Conservation (phyloP, 345 rosid species). For the Gossypium ekmanianum region DNA sequence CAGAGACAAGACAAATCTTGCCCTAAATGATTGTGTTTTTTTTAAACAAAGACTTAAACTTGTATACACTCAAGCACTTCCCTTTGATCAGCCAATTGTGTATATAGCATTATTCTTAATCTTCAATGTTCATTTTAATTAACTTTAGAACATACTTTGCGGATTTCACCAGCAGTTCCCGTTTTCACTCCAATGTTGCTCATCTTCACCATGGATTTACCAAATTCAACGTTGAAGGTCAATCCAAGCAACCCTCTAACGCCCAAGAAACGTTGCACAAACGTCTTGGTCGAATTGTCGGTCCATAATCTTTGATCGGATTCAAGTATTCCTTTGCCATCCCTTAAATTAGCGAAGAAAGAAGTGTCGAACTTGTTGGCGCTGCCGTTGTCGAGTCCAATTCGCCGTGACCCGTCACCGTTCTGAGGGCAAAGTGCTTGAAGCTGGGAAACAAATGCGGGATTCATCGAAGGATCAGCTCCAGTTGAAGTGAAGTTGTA, state of each 20-base stretch:
- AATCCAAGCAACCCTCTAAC: slow-evolving; percentile 20
- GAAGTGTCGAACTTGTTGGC: slow-evolving; percentile 40
- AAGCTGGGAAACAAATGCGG: slow-evolving; percentile 36
- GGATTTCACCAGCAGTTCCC: slow-evolving; percentile 44
- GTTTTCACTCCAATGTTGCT: slow-evolving; percentile 51
- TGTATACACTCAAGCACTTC: not conserved
- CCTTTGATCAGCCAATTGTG: not conserved
- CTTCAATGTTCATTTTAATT: slow-evolving; percentile 22
- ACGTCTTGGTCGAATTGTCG: slow-evolving; percentile 35
- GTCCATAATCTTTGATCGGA: slow-evolving; percentile 49
- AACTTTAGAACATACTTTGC: slow-evolving; percentile 46
- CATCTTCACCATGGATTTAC: slow-evolving; percentile 62
- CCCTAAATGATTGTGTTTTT: not conserved
- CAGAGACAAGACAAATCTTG: not conserved
- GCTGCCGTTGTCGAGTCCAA: slow-evolving; percentile 49
- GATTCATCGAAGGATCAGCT: slow-evolving; percentile 39
- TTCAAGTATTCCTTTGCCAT: slow-evolving; percentile 37
- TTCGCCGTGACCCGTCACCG: slow-evolving; percentile 37
- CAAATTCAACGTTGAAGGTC: slow-evolving; percentile 46
- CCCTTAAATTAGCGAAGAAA: slow-evolving; percentile 41
- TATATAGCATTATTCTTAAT: not conserved
- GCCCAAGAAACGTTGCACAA: slow-evolving; percentile 38
- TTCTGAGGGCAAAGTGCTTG: slow-evolving; percentile 40
- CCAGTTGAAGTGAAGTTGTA: slow-evolving; percentile 29
- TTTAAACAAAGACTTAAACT: not conserved